Evolutionary conservation across 176 grass and related monocot species (phyloP), one percentile per base, ranked within the genome.

Genomic region (Bromus sterilis): DNA sequence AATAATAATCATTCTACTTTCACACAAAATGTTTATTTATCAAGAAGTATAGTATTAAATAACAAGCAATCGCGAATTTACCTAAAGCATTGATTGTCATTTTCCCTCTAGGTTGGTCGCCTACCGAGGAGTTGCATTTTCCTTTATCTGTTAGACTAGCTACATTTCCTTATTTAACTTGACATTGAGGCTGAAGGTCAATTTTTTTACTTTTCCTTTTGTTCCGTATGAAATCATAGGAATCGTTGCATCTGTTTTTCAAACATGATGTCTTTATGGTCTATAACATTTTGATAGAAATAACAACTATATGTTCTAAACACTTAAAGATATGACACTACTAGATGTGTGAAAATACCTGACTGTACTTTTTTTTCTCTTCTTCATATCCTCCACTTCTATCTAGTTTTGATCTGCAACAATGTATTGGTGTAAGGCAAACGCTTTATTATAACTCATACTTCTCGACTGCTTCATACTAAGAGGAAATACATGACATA

Each of bases 71-170:
- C n/a, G n/a, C n/a, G n/a, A 87, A 31, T 61, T 9, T 78, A 83
- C 86, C 86, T 78, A 34, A 65, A 88, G 21, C 5, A 63, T 29
- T 56, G 59, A 55, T 64, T 55, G 11, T 18, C 25, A 33, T 67
- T 23, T 67, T 51, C 25, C 34, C 13, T 6, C 32, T 69, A 28
- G 44, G 32, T 1, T 39, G 44, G 56, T 13, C 1, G 3, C 26
- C 29, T 56, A 34, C 33, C 30, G 5, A 4, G 59, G 28, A 15
- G 41, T 34, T 79, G 4, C 31, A 11, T 79, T 32, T 79, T 79
- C 20, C 28, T 79, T 66, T 34, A 79, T 66, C 5, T 64, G 42
- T 3, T 48, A 12, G 21, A 62, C 4, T 2, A 4, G 25, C 13
- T 30, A 12, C 56, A 35, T 43, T 78, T 16, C 42, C 37, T 79